A percentile compares a stretch with the other conserved stretches of the same genome.
These are phyloP conservation scores for Pseudonitzschia multiseries DNA, from an alignment of 108 stramenopile species.

Conservation along the genomic window DNA sequence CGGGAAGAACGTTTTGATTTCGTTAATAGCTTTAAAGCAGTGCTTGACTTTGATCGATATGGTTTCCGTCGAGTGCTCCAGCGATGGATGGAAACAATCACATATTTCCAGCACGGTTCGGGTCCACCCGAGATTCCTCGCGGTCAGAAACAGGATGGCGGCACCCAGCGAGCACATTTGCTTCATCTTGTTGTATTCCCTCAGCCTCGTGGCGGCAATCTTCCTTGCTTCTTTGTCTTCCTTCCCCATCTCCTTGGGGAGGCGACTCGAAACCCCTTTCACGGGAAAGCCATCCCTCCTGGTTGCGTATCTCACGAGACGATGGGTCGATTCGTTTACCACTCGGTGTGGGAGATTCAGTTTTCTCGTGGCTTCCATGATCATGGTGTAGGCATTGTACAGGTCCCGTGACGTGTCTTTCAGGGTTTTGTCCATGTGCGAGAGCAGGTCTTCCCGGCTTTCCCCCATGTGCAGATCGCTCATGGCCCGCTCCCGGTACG, in stretches of 20 bases:
- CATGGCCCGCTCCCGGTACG: not conserved
- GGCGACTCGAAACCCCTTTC: constrained; percentile 45
- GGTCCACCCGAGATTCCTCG: constrained; percentile 37
- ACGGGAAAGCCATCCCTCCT: constrained; percentile 45
- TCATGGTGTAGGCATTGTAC: constrained; percentile 47
- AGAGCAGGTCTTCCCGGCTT: constrained; percentile 35
- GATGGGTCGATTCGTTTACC: constrained; percentile 29
- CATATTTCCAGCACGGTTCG: constrained; percentile 50
- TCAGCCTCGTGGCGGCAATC: constrained; percentile 6
- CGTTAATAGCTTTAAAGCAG: constrained; percentile 54
- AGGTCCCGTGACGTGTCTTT: constrained; percentile 46
- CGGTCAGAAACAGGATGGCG: constrained; percentile 49
- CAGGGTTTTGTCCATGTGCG: constrained; percentile 32
- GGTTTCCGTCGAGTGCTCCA: constrained; percentile 5
- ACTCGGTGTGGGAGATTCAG: constrained; percentile 46
- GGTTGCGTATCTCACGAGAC: constrained; percentile 43
- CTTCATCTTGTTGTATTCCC: constrained; percentile 47
- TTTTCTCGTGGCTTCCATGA: constrained; percentile 20
- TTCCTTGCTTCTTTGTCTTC: constrained; percentile 11
- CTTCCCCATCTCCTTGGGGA: constrained; percentile 10
- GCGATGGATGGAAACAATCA: constrained; percentile 24
- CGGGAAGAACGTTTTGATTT: constrained; percentile 49
- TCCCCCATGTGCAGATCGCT: constrained; percentile 14
- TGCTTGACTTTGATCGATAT: constrained; percentile 52
- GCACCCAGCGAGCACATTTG: constrained; percentile 50